These are phyloP conservation scores for Rhodocollybia butyracea DNA, from an alignment of 768 basidiomycete genomes.

Conservation along the genomic window DNA sequence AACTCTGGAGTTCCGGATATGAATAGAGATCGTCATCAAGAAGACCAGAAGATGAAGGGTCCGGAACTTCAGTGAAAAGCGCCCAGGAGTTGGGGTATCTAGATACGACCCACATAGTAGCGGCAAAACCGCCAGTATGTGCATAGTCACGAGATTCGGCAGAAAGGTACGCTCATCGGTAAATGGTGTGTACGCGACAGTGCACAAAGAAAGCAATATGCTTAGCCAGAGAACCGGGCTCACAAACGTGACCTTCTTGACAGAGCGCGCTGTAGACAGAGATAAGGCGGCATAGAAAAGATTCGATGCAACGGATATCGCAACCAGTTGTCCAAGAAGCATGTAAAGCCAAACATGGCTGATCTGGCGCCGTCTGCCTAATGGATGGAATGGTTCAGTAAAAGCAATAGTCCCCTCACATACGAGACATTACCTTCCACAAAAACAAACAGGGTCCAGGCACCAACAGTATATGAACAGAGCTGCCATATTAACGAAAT, in stretches of 20 bases:
- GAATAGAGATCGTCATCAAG: constrained; percentile 29
- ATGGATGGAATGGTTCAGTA: neutral
- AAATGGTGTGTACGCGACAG: constrained; percentile 42
- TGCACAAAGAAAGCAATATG: constrained; percentile 41
- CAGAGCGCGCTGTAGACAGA: constrained; percentile 26
- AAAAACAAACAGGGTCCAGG: constrained; percentile 51
- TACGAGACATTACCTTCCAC: constrained; percentile 40
- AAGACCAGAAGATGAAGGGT: constrained; percentile 37
- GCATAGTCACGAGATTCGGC: constrained; percentile 58
- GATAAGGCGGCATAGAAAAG: constrained; percentile 56
- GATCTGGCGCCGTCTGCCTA: constrained; percentile 37
- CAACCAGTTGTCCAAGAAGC: constrained; percentile 70
- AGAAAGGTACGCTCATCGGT: constrained; percentile 46
- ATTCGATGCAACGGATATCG: constrained; percentile 62
- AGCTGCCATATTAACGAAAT: constrained; percentile 19
- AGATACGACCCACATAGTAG: constrained; percentile 30
- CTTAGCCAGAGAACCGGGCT: constrained; percentile 34
- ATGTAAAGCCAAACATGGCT: constrained; percentile 64
- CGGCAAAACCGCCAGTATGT: constrained; percentile 52
- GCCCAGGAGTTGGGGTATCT: neutral
- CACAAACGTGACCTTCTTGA: constrained; percentile 6
- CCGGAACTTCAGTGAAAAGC: constrained; percentile 20
- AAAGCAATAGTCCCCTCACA: neutral
- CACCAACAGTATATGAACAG: constrained; percentile 55
- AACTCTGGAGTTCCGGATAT: constrained; percentile 27